Percentiles rank a stretch among this genome's conserved stretches.
phyloP scores from a whole-genome alignment of 805 yeast species.

The Suhomyces emberorum region DNA sequence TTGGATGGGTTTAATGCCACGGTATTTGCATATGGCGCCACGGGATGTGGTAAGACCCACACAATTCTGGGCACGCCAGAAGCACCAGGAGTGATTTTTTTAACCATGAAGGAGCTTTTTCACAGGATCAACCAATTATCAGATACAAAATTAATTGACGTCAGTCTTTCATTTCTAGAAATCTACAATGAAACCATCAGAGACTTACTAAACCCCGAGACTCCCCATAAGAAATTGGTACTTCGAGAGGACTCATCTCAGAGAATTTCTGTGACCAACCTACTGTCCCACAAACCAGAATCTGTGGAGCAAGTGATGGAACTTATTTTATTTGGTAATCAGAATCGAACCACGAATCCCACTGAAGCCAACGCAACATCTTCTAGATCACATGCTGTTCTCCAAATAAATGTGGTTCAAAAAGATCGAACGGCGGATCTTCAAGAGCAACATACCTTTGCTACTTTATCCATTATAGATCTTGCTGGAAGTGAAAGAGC shows the following conservation, averaged over 20 bases:
- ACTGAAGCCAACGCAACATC: conserved; percentile 91
- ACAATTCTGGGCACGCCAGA: conserved; percentile 77
- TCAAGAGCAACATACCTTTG: conserved; percentile 65
- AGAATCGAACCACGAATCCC: conserved; percentile 76
- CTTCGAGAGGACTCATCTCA: conserved; percentile 70
- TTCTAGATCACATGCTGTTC: conserved; percentile 90
- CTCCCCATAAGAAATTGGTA: conserved; percentile 43
- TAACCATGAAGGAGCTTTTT: conserved; percentile 76
- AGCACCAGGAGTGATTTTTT: conserved; percentile 75
- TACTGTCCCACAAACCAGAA: conserved; percentile 59
- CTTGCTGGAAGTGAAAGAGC: conserved; percentile 96
- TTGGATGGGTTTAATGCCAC: conserved; percentile 88
- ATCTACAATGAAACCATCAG: conserved; percentile 88
- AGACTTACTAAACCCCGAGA: conserved; percentile 67
- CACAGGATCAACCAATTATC: conserved; percentile 51
- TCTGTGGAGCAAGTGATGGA: conserved; percentile 77
- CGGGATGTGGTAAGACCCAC: conserved; percentile 97
- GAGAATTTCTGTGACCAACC: conserved; percentile 66
- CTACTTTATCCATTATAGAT: conserved; percentile 84
- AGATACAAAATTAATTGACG: conserved; percentile 55
- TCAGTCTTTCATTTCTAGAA: conserved; percentile 73
- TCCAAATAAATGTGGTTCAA: conserved; percentile 73
- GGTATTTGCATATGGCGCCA: conserved; percentile 94
- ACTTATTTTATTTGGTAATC: conserved; percentile 66
- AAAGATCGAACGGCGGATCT: conserved; percentile 58